Base-by-base conservation (phyloP, 2,329 filamentous ascomycete species). In the Tothia fuscella region DNA sequence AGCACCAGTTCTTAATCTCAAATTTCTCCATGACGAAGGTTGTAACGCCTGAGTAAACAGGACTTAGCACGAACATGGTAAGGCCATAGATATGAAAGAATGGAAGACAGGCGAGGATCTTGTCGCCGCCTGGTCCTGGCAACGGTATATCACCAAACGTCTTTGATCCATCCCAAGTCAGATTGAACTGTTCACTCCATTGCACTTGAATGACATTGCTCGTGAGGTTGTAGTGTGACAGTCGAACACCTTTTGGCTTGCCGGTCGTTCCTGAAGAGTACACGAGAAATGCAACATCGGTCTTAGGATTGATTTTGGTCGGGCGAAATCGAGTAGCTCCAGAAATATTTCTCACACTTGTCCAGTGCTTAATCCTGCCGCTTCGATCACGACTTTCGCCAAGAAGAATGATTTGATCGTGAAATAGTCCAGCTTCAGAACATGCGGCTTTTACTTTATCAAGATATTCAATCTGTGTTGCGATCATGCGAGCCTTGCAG, bases 211-310 rank as follows among this genome's bases (percentile, higher is more conserved):
- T 51, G 49, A 76, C 72, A 54, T 89, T 89, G 48, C 82, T 70
- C 32, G 87, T 72, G 52, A 85, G 83, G 50, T 84, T 81, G 46
- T 68, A 66, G 59, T 93, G 85, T n/a, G 77, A 76, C 48, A 91
- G 81, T 59, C 82, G 38, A 47, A 47, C 49, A 7, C 50, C 50
- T 35, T 53, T 54, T 24, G 51, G 51, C 17, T 49, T 48, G 13
- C 51, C 52, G 7, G 51, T 50, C 14, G 66, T 69, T 4, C 66
- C 66, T 9, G 65, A 68, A 1, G 66, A 69, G 47, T 65, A 70
- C 29, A 68, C 65, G 4, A 68, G 51, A 2, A 53, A 52, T 5
- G 53, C 51, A 6, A 65, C 46, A 22, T 66, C 32, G n/a, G n/a
- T n/a, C n/a, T n/a, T n/a, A n/a, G n/a, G n/a, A 9, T 19, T 35